These are phyloP conservation scores for Pisolithus marmoratus DNA, from an alignment of 768 basidiomycete species.

Conservation along the genomic window DNA sequence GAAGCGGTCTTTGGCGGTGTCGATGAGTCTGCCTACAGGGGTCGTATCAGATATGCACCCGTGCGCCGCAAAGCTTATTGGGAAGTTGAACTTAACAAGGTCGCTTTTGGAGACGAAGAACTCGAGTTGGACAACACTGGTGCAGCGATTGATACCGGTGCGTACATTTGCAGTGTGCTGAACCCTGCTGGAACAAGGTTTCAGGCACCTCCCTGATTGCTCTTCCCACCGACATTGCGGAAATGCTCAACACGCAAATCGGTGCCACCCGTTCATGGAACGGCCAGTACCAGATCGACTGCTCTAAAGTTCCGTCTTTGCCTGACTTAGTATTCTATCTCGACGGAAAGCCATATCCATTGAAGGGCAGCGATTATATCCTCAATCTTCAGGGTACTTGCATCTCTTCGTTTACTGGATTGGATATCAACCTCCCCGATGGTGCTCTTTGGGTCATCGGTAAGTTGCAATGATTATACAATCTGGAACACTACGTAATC, in stretches of 20 bases:
- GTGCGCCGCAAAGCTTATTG: slow-evolving; percentile 95
- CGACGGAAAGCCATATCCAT: slow-evolving; percentile 67
- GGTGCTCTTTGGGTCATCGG: slow-evolving; percentile 88
- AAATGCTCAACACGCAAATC: slow-evolving; percentile 95
- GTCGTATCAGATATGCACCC: slow-evolving; percentile 81
- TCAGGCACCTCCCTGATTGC: slow-evolving; percentile 90
- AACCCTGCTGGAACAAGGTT: slow-evolving; percentile 2
- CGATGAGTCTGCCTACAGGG: slow-evolving; percentile 69
- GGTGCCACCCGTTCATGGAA: slow-evolving; percentile 95
- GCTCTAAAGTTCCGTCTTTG: slow-evolving; percentile 74
- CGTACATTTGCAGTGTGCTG: slow-evolving; percentile 9
- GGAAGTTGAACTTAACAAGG: slow-evolving; percentile 92
- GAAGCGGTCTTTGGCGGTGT: slow-evolving; percentile 91
- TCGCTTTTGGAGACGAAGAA: slow-evolving; percentile 79
- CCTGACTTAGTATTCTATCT: slow-evolving; percentile 86
- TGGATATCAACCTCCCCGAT: slow-evolving; percentile 83
- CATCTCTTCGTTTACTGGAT: slow-evolving; percentile 86
- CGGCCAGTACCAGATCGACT: slow-evolving; percentile 91
- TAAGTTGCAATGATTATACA: slow-evolving; percentile 25
- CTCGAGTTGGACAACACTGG: slow-evolving; percentile 93
- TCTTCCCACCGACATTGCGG: slow-evolving; percentile 89
- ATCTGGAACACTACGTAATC: slow-evolving; percentile 5
- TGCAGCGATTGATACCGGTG: slow-evolving; percentile 86
- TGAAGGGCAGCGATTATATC: slow-evolving; percentile 85
- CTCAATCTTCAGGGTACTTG: slow-evolving; percentile 89